Evolutionary conservation across 2,329 filamentous ascomycete genomes (phyloP).

Genomic region (Magnaporthales sp.): DNA sequence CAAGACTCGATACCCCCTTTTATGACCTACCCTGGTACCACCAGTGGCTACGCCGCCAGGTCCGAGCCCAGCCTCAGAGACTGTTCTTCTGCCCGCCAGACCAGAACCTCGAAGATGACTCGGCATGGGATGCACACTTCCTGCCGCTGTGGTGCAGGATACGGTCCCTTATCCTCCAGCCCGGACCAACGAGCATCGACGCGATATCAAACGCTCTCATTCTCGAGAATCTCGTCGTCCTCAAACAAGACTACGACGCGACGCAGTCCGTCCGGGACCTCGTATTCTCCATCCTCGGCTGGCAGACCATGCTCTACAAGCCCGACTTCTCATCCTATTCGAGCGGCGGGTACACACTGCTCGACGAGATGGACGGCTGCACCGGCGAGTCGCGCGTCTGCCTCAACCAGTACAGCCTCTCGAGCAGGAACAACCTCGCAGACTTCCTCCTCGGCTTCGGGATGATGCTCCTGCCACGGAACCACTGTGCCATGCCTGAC

Average conservation of each 20-base stretch:
- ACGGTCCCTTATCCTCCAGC: slow-evolving; percentile 5
- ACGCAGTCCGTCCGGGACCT: slow-evolving; percentile 9
- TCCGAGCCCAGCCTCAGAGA: not conserved
- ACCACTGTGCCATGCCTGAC: slow-evolving; percentile 10
- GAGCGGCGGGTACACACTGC: slow-evolving; percentile 8
- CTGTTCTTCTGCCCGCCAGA: not conserved
- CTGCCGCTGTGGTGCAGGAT: slow-evolving; percentile 10
- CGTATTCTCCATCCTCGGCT: slow-evolving; percentile 17
- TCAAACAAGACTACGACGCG: slow-evolving; percentile 5
- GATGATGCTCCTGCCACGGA: slow-evolving; percentile 13
- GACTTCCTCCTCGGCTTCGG: slow-evolving; percentile 16
- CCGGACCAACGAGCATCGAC: slow-evolving; percentile 11
- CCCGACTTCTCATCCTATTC: slow-evolving; percentile 10
- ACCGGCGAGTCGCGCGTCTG: slow-evolving; percentile 9
- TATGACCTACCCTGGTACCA: slow-evolving; percentile 1
- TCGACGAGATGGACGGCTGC: slow-evolving; percentile 12
- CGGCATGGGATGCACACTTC: slow-evolving; percentile 5
- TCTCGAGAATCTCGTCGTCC: slow-evolving; percentile 6
- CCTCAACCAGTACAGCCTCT: slow-evolving; percentile 9
- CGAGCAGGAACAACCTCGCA: slow-evolving; percentile 7
- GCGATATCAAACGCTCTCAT: slow-evolving; percentile 10
- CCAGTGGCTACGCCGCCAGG: slow-evolving; percentile 1
- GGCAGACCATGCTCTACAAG: slow-evolving; percentile 17
- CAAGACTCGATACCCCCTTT: slow-evolving; percentile 3
- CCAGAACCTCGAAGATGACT: slow-evolving; percentile 4